Base-by-base conservation (phyloP, 176 grass and related monocot genomes). In the Ensete ventricosum region DNA sequence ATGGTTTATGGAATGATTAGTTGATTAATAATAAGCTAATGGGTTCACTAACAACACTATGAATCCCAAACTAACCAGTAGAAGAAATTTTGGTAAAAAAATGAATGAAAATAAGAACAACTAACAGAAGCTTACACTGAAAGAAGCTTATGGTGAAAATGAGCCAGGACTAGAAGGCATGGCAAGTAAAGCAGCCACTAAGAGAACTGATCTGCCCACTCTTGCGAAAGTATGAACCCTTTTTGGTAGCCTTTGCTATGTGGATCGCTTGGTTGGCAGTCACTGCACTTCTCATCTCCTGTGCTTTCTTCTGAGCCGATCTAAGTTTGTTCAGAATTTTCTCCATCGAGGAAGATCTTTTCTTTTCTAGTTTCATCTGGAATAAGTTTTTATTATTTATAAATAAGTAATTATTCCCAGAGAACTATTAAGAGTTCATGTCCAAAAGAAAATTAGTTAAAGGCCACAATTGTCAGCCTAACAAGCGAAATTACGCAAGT, bases 181-280 rank as follows among this genome's bases (percentile, higher is more conserved):
- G 89, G 73, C 93, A 96, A 29, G 89, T 90, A 79, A 96, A 96
- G 79, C 93, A 96, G 51, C 93, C 93, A 71, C 93, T 92, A 11
- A 96, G 66, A 20, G 93, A 96, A 90, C 76, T 75, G 9, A 88
- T 96, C 54, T 96, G 93, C 4, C 84, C 69, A 67, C 83, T 92
- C 70, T 85, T 96, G 48, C 49, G 73, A 66, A 78, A 54, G 14
- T 79, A 85, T 20, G 73, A 52, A 55, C 62, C 82, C 81, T 62
- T 89, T 62, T 92, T 92, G 51, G 70, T 27, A 53, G 78, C 85
- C 70, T 78, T 84, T 7, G 69, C 79, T 43, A 77, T 13, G 13
- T 86, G 81, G 69, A 83, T 83, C 25, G 75, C 80, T 88, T 88
- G 78, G 57, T 69, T 92, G 58, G 20, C 62, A 70, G 84, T 67